phyloP scores from a whole-genome alignment of 352 stramenopile species.

The Globisporangium middletonii region DNA sequence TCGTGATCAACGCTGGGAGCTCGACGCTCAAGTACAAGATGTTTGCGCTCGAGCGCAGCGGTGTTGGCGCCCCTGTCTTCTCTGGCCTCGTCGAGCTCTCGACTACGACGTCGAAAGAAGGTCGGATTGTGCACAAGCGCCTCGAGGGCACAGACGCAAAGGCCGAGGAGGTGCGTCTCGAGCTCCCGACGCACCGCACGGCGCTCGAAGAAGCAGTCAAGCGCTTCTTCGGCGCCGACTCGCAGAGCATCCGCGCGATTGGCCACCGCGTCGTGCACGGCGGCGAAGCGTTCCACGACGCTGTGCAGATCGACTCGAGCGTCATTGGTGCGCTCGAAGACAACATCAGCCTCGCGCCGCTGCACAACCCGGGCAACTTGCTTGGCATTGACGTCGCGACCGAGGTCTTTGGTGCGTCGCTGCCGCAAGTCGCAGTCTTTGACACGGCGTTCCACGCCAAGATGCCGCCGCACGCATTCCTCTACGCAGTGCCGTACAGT shows the following conservation, averaged over 20 bases:
- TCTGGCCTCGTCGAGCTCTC: conserved; percentile 76
- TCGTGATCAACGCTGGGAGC: conserved; percentile 76
- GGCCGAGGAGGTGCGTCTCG: conserved; percentile 36
- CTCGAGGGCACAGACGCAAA: conserved; percentile 32
- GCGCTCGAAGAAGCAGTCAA: conserved; percentile 54
- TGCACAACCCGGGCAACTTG: conserved; percentile 88
- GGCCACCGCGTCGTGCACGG: conserved; percentile 89
- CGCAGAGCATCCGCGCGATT: conserved; percentile 58
- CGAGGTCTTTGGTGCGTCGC: conserved; percentile 55
- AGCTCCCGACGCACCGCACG: conserved; percentile 44
- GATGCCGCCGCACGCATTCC: conserved; percentile 74
- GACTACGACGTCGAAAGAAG: conserved; percentile 45
- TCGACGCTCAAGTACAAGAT: conserved; percentile 88
- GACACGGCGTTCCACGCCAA: conserved; percentile 89
- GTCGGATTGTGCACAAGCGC: conserved; percentile 63
- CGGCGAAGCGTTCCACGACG: conserved; percentile 62
- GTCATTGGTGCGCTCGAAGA: conserved; percentile 54
- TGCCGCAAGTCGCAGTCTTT: conserved; percentile 84
- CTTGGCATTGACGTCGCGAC: conserved; percentile 79
- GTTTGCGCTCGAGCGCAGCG: conserved; percentile 34
- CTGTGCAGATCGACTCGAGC: conserved; percentile 41
- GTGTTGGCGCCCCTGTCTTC: conserved; percentile 56
- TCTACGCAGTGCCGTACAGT: conserved; percentile 75
- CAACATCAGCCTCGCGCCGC: conserved; percentile 60
- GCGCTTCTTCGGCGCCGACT: conserved; percentile 52